Percentiles rank a stretch among this genome's conserved stretches.
phyloP scores from a whole-genome alignment of 2,329 filamentous ascomycete genomes.

The Nothophaeocryptopus gaeumannii region DNA sequence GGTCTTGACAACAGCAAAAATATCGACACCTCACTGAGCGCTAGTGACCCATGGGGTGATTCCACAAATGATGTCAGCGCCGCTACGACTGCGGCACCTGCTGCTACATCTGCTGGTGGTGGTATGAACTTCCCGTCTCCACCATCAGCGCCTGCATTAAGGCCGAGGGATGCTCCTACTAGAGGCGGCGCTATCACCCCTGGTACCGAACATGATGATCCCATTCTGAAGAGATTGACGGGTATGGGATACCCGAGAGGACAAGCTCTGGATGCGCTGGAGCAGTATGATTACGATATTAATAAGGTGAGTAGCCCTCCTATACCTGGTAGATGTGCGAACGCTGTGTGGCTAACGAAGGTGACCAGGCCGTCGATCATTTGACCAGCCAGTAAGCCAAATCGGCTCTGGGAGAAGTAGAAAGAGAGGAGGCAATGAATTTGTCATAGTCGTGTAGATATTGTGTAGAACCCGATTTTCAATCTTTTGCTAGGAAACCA shows the following conservation, averaged over 20 bases:
- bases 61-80: conserved; percentile 12
- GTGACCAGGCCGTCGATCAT: conserved; percentile 22
- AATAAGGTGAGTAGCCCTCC: conserved; percentile 70
- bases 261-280: conserved; percentile 74
- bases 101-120: conserved; percentile 17
- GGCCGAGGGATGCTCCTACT: conserved; percentile 11
- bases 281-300: conserved; percentile 94
- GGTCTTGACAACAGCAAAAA: conserved; percentile 60
- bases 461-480: not conserved
- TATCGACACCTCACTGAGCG: conserved; percentile 28
- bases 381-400: conserved; percentile 16
- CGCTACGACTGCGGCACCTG: conserved; percentile 16
- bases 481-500: too few species aligned
- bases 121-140: conserved; percentile 1
- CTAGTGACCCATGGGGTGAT: conserved; percentile 31
- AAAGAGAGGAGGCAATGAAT: conserved; percentile 2
- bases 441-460: conserved; percentile 3
- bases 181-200: conserved; percentile 67
- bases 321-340: not conserved
- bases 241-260: conserved; percentile 80
- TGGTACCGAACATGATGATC: conserved; percentile 80
- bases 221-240: conserved; percentile 83
- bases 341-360: not conserved
- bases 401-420: not conserved
- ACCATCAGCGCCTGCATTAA: conserved; percentile 6